A percentile compares a stretch with the other conserved stretches of the same genome.
These are phyloP conservation scores for Leccinum barrowsii DNA, from an alignment of 768 basidiomycete species.

Conservation along the genomic window DNA sequence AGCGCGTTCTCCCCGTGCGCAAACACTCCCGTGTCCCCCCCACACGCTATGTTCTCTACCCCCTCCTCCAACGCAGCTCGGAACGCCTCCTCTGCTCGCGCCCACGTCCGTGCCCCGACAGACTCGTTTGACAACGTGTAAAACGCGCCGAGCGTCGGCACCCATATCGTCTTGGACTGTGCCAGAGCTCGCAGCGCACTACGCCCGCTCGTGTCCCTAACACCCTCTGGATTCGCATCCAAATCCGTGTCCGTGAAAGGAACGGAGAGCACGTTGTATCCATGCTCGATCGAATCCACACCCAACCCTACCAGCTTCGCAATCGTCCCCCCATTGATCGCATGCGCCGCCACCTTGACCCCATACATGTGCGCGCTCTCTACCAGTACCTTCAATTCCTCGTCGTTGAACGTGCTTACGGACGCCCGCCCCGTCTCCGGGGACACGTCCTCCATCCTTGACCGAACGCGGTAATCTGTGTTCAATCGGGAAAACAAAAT, in stretches of 20 bases:
- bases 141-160: constrained; percentile 55
- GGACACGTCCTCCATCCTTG: constrained; percentile 43
- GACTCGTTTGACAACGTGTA: constrained; percentile 31
- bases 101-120: constrained; percentile 33
- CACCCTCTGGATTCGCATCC: not conserved
- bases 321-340: constrained; percentile 34
- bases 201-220: constrained; percentile 7
- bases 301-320: constrained; percentile 26
- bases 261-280: constrained; percentile 24
- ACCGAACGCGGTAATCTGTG: constrained; percentile 52
- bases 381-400: constrained; percentile 50
- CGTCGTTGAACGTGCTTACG: constrained; percentile 41
- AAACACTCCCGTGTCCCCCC: constrained; percentile 65
- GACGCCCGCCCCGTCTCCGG: constrained; percentile 30
- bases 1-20: constrained; percentile 56
- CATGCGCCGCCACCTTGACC: constrained; percentile 59
- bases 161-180: constrained; percentile 41
- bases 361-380: constrained; percentile 47
- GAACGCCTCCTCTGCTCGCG: constrained; percentile 39
- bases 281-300: constrained; percentile 61
- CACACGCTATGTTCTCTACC: constrained; percentile 52
- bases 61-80: constrained; percentile 39
- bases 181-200: constrained; percentile 18
- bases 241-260: not conserved
- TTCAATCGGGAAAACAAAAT: not conserved